Evolutionary conservation across 2,329 filamentous ascomycete genomes (phyloP).

Genomic region (Clonostachys rosea): DNA sequence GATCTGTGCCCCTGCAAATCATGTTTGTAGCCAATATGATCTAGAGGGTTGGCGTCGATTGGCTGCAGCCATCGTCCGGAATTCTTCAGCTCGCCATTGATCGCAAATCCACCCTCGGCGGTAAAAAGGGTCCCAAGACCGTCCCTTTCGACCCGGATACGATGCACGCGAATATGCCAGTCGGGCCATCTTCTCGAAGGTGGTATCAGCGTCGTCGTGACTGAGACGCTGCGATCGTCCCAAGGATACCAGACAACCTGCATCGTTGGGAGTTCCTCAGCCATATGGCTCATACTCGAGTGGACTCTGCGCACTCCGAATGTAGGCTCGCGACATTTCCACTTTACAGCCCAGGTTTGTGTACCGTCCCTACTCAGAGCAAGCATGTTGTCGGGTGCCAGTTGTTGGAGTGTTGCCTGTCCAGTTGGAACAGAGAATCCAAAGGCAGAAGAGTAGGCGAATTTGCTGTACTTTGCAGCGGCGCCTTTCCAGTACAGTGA

Average conservation of each 20-base stretch:
- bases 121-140: constrained; percentile 2
- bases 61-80: neutral
- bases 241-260: constrained; percentile 8
- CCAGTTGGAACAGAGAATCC: constrained; percentile 31
- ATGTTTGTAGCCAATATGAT: too few species aligned
- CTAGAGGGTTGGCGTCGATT: neutral
- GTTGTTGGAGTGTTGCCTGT: constrained; percentile 16
- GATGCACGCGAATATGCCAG: constrained; percentile 53
- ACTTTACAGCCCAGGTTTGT: constrained; percentile 5
- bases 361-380: constrained; percentile 6
- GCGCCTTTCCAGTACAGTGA: constrained; percentile 19
- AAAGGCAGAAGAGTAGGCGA: constrained; percentile 38
- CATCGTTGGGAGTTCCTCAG: neutral
- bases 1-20: too few species aligned
- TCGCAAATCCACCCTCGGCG: constrained; percentile 9
- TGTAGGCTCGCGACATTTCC: constrained; percentile 4
- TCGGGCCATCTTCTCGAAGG: constrained; percentile 48
- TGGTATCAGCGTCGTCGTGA: constrained; percentile 7
- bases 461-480: constrained; percentile 34
- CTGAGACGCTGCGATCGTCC: constrained; percentile 1
- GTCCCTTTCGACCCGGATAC: neutral
- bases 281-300: neutral
- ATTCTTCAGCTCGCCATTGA: neutral
- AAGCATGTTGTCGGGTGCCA: constrained; percentile 26
- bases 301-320: neutral